Evolutionary conservation across 2,329 filamentous ascomycete genomes (phyloP).

Genomic region (Aspergillus ustus): DNA sequence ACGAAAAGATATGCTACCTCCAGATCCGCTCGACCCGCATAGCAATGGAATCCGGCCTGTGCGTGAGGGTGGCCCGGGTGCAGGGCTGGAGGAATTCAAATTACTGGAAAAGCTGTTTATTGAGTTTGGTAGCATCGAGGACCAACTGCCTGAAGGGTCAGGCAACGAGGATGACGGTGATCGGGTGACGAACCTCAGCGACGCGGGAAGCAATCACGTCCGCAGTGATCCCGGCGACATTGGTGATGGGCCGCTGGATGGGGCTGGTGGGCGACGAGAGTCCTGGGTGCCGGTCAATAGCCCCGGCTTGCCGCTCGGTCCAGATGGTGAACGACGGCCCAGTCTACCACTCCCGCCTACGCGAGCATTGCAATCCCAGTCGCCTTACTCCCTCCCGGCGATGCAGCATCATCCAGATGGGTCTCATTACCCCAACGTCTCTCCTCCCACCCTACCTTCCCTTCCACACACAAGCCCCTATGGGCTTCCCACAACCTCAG

Average conservation of each 20-base stretch:
- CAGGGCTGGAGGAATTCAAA: constrained; percentile 44
- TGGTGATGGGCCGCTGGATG: constrained; percentile 35
- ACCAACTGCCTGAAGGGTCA: constrained; percentile 39
- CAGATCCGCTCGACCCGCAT: constrained; percentile 27
- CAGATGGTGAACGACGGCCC: constrained; percentile 42
- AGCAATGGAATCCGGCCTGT: constrained; percentile 36
- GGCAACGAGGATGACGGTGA: constrained; percentile 43
- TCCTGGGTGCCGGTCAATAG: constrained; percentile 49
- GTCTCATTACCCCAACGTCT: constrained; percentile 31
- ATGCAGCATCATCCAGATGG: constrained; percentile 42
- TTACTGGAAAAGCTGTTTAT: constrained; percentile 48
- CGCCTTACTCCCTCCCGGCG: constrained; percentile 20
- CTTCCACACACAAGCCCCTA: constrained; percentile 31
- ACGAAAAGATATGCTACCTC: constrained; percentile 38
- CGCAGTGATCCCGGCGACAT: constrained; percentile 44
- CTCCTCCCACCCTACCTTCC: constrained; percentile 40
- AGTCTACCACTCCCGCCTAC: constrained; percentile 44
- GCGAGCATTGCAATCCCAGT: constrained; percentile 33
- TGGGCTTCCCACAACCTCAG: constrained; percentile 23
- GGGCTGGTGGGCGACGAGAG: constrained; percentile 42
- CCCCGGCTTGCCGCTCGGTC: constrained; percentile 36
- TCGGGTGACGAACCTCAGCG: constrained; percentile 40
- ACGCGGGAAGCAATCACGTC: constrained; percentile 47
- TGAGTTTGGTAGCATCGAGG: constrained; percentile 46
- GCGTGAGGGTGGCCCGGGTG: constrained; percentile 39